Base-by-base conservation (phyloP, 352 stramenopile genomes). In the Globisporangium irregulare region DNA sequence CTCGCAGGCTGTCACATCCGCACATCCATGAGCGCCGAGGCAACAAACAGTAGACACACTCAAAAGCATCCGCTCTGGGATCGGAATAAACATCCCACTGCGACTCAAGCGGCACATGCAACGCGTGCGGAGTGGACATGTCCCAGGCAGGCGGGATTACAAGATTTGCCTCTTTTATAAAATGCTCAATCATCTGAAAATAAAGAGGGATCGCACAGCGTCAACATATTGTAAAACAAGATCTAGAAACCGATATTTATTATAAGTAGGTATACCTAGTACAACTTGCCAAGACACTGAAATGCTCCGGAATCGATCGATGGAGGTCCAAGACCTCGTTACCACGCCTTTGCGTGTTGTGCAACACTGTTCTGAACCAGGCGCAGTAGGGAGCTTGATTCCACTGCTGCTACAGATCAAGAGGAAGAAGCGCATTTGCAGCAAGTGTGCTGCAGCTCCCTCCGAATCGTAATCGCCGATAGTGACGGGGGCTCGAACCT, bases 81-180 rank as follows among this genome's bases (percentile, higher is more conserved):
- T 59, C 53, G 22, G 53, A 36, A 59, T 59, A 59, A 59, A 59
- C 53, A 59, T 59, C 53, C 53, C 53, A 59, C 53, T 59, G 5
- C 18, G 18, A 24, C 43, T 51, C 15, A 12, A 51, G 43, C 22
- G 6, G 18, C 43, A 51, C 43, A 20, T n/a, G 6, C 20, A 22
- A 51, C 53, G 20, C 53, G 25, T 15, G 25, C 25, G 36, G 38
- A 59, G 24, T 10, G 22, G 53, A 36, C 53, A 59, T 59, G 53
- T 59, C 53, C 53, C 53, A 59, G 29, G 29, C 29, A 32, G 29
- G 29, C 4, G 29, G 29, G 29, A 32, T 32, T 32, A 32, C 8
- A 32, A 32, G 29, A 32, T 32, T 32, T 32, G 4, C 4, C 22
- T 34, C 15, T 34, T 10, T 34, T 57, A 20, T 20, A 5, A 12